Conservation (phyloP, 371 early-diverging fungal genomes). For the Zychaea mexicana region DNA sequence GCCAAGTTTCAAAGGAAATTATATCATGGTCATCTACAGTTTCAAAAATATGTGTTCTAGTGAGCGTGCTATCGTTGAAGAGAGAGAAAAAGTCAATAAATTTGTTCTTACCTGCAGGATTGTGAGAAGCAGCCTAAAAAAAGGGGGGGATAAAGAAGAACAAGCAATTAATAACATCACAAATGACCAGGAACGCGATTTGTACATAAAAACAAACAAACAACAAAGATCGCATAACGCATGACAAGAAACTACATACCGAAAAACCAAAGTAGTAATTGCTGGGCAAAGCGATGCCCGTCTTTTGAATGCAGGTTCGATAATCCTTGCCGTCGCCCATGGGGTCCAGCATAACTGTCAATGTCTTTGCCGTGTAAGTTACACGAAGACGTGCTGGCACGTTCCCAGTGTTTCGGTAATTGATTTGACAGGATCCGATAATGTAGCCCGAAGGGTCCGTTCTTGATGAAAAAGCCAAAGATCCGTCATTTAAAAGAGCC, state of each 20-base stretch:
- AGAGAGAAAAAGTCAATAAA: too few species aligned
- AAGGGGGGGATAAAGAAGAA: background rate
- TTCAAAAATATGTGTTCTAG: background rate
- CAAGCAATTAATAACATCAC: too few species aligned
- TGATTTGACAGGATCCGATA: conserved; percentile 70
- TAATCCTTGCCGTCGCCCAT: conserved; percentile 60
- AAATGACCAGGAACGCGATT: too few species aligned
- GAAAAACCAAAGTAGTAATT: conserved; percentile 85
- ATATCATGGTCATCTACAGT: conserved; percentile 79
- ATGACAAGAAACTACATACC: too few species aligned
- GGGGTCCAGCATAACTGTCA: conserved; percentile 65
- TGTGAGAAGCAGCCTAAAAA: conserved; percentile 34
- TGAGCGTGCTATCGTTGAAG: too few species aligned
- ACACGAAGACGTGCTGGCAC: conserved; percentile 63
- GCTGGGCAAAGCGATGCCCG: conserved; percentile 65
- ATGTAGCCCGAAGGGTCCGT: conserved; percentile 50
- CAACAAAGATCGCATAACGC: too few species aligned
- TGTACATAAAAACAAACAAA: too few species aligned
- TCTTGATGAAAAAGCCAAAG: conserved; percentile 42
- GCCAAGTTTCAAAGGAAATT: conserved; percentile 70
- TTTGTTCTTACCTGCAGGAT: conserved; percentile 34
- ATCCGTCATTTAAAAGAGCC: conserved; percentile 75
- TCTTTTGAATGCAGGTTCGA: conserved; percentile 63
- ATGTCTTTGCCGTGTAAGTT: conserved; percentile 59
- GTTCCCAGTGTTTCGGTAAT: conserved; percentile 69